Evolutionary conservation across 257 asterid genomes (phyloP), one percentile per base, ranked within the genome.

Genomic region (Marsdenia floribunda): DNA sequence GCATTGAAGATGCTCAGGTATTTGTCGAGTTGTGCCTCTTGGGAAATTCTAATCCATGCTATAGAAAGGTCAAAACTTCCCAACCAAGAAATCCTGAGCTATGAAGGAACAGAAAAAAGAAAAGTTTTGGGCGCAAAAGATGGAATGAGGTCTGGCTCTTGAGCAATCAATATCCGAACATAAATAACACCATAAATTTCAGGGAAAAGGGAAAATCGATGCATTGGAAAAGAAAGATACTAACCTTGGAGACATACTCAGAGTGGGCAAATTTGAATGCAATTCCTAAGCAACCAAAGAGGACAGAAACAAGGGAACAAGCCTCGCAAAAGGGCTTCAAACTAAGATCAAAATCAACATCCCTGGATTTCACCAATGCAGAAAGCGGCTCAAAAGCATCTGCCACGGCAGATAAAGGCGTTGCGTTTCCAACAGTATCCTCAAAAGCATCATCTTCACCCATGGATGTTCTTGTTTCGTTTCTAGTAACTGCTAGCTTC

Each of bases 261-360:
- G 83, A 61, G 74, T 95, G 97, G 3, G 99, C 99, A 77, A 95
- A 95, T 78, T 88, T 95, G 66, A 95, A 95, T 38, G 99, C 98
- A 16, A 95, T 79, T 13, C 99, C 99, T 49, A 95, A 80, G 79
- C 90, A 89, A 42, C 93, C 93, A 71, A 95, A 92, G 72, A 95
- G 97, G 73, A 92, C 89, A 16, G 98, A 88, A n/a, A 95, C 97
- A 59, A 82, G 94, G 38, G 99, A 89, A 79, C 96, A 90, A 8
- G 98, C 93, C 63, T 88, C 88, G 78, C 97, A 95, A 73, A 95
- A 88, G 33, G 88, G 84, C 82, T 89, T 89, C 93, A 92, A 83
- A 84, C 82, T 84, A 37, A 95, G 89, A 85, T 88, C 90, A 71
- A 73, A 74, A 83, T 83, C 69, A 33, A 58, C 79, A 21, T 88